phyloP scores from a whole-genome alignment of 106 monocot genomes.

The Alisma plantagoaquatica region DNA sequence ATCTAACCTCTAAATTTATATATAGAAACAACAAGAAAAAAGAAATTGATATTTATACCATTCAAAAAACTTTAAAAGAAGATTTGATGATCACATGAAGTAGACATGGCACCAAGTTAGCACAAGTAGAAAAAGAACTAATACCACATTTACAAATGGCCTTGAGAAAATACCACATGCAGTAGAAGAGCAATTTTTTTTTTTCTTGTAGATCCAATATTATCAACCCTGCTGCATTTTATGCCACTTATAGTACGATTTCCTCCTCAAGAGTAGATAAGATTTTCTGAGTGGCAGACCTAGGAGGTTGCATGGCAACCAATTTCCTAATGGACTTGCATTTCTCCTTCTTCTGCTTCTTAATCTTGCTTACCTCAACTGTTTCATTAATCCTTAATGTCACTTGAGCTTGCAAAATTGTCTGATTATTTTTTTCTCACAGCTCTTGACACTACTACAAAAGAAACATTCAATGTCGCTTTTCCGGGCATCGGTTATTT shows the following conservation, averaged over 20 bases:
- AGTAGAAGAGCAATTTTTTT: slow-evolving; percentile 80
- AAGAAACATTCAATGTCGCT: too few species aligned
- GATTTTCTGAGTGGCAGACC: slow-evolving; percentile 67
- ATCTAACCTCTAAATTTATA: too few species aligned
- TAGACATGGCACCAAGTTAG: too few species aligned
- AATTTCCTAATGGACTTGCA: slow-evolving; percentile 80
- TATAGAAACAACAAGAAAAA: too few species aligned
- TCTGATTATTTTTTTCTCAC: slow-evolving; percentile 42
- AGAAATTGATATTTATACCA: too few species aligned
- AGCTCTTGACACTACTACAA: too few species aligned
- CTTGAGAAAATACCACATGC: slow-evolving; percentile 67
- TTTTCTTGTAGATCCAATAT: slow-evolving; percentile 60
- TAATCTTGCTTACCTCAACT: slow-evolving; percentile 52
- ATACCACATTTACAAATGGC: too few species aligned
- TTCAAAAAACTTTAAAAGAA: too few species aligned
- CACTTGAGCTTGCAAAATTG: slow-evolving; percentile 63
- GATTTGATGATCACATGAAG: too few species aligned
- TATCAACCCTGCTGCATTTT: background rate
- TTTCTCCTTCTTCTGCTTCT: slow-evolving; percentile 95
- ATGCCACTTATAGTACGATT: background rate
- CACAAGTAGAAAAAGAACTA: too few species aligned
- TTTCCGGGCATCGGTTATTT: too few species aligned
- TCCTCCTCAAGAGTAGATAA: slow-evolving; percentile 25
- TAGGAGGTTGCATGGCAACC: slow-evolving; percentile 80
- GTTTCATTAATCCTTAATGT: too few species aligned